phyloP scores from a whole-genome alignment of 108 stramenopile genomes.

The Mayamaea pseudoterrestris region DNA sequence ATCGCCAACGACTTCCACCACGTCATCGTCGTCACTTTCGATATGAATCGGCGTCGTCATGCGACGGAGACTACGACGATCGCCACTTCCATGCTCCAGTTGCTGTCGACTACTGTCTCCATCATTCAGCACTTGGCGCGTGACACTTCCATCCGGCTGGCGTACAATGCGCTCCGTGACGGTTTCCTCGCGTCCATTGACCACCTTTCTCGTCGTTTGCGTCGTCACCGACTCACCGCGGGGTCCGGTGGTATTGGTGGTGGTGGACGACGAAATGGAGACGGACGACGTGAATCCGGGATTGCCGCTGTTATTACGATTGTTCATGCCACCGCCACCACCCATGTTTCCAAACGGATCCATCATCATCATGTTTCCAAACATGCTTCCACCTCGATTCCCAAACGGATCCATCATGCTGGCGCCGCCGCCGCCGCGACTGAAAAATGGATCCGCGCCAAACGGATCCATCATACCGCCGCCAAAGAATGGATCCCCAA shows the following conservation, averaged over 20 bases:
- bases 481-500: conserved; percentile 42
- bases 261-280: conserved; percentile 8
- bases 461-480: conserved; percentile 1
- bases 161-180: conserved; percentile 56
- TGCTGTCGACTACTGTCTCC: no score
- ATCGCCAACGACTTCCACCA: no score
- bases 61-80: no score
- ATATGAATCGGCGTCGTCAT: no score
- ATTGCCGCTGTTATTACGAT: background rate
- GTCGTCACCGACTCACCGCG: conserved; percentile 15
- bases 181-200: conserved; percentile 68
- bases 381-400: background rate
- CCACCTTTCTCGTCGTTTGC: conserved; percentile 46
- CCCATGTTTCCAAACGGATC: conserved; percentile 4
- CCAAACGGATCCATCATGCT: conserved; percentile 12
- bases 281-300: background rate
- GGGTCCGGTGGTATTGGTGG: conserved; percentile 16
- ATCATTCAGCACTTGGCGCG: no score
- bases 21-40: no score
- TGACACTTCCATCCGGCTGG: conserved; percentile 71
- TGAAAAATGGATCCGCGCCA: conserved; percentile 18
- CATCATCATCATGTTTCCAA: no score
- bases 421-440: conserved; percentile 1
- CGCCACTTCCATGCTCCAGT: no score
- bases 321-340: conserved; percentile 7